Conservation (phyloP, 768 basidiomycete genomes). For the Cantharellus anzutake region DNA sequence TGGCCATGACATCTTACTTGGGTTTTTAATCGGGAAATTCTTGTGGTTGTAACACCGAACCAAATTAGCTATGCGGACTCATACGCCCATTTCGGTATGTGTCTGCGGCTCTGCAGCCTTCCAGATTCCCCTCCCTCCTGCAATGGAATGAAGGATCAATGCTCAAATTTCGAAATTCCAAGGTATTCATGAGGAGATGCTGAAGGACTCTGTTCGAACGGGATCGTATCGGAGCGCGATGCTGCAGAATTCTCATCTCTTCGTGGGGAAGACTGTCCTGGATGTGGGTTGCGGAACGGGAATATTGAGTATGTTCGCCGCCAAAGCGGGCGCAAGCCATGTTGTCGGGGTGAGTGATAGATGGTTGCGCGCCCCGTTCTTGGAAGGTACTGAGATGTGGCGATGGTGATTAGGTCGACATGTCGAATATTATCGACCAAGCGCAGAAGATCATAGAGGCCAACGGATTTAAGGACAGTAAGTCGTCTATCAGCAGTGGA, state of each 20-base stretch:
- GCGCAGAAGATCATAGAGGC: constrained; percentile 91
- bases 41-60: too few relatives aligned
- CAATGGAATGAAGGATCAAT: background rate
- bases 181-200: constrained; percentile 99
- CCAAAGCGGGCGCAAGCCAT: constrained; percentile 83
- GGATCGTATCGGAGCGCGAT: constrained; percentile 90
- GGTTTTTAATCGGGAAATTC: too few relatives aligned
- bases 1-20: too few relatives aligned
- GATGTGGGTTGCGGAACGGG: constrained; percentile 99
- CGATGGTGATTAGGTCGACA: constrained; percentile 56
- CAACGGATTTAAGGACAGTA: constrained; percentile 91
- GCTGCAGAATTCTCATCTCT: constrained; percentile 83
- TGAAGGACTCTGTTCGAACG: constrained; percentile 92
- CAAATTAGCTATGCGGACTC: constrained; percentile 72
- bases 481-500: constrained; percentile 16
- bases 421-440: constrained; percentile 99
- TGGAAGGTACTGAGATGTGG: constrained; percentile 1
- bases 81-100: constrained; percentile 81
- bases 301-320: constrained; percentile 95
- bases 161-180: background rate
- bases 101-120: background rate
- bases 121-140: background rate
- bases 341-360: constrained; percentile 63
- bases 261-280: constrained; percentile 91
- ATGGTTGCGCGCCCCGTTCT: constrained; percentile 2